These are phyloP conservation scores for Euphorbia peplus DNA, from an alignment of 345 rosid species.

Conservation along the genomic window DNA sequence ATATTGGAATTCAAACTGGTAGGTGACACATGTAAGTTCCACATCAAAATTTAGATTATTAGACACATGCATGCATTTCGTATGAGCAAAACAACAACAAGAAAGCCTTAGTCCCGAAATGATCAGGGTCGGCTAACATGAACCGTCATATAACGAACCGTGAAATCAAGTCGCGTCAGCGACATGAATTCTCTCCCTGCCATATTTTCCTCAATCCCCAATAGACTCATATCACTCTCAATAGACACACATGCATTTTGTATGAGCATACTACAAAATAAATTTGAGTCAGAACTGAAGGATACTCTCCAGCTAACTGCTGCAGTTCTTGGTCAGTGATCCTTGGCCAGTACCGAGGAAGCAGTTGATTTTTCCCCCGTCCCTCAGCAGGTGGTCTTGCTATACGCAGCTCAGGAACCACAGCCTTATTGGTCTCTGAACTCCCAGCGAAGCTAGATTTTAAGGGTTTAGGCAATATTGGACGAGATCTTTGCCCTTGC, in stretches of 20 bases:
- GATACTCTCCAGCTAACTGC: conserved; percentile 92
- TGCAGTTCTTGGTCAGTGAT: conserved; percentile 91
- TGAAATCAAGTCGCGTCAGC: too few species aligned
- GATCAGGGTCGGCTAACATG: too few species aligned
- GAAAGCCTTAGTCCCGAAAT: too few species aligned
- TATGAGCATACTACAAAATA: conserved; percentile 1
- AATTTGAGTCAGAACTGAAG: conserved; percentile 22
- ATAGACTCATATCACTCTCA: too few species aligned
- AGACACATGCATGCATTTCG: conserved; percentile 1
- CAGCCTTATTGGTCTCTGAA: conserved; percentile 46
- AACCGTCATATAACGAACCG: too few species aligned
- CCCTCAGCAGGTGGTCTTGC: conserved; percentile 89
- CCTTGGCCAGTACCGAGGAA: conserved; percentile 96
- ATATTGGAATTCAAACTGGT: conserved; percentile 72
- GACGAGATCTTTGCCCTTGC: conserved; percentile 50
- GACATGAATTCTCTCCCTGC: too few species aligned
- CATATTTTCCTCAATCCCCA: too few species aligned
- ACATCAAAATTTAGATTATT: conserved; percentile 16
- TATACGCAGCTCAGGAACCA: conserved; percentile 44
- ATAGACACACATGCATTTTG: conserved; percentile 4
- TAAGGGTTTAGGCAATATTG: conserved; percentile 52
- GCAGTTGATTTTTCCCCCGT: conserved; percentile 75
- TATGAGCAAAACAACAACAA: too few species aligned
- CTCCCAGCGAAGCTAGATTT: conserved; percentile 33
- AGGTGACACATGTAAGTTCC: conserved; percentile 38